A percentile compares a stretch with the other conserved stretches of the same genome.
Conservation (phyloP, 192 early-diverging fungal species). For the Cetraspora pellucida region DNA sequence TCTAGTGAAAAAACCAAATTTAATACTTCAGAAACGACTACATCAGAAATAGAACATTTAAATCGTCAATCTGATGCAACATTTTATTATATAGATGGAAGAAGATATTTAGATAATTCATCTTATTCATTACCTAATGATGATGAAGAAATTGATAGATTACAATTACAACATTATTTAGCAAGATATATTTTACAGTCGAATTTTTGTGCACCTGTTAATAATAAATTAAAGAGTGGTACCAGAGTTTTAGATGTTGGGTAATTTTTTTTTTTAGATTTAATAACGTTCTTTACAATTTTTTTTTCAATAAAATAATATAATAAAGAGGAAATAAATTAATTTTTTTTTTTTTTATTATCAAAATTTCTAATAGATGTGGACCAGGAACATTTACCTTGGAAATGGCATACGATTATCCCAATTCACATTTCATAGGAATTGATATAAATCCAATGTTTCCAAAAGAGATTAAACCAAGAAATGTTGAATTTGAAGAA, state of each 20-base stretch:
- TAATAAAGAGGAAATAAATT: too few species aligned
- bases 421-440: conserved; percentile 33
- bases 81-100: conserved; percentile 12
- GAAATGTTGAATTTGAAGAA: conserved; percentile 38
- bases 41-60: too few species aligned
- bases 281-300: too few species aligned
- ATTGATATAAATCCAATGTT: conserved; percentile 46
- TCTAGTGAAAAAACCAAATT: too few species aligned
- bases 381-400: conserved; percentile 14
- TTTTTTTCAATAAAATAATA: too few species aligned
- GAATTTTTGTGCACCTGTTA: conserved; percentile 23
- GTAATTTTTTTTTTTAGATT: too few species aligned
- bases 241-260: conserved; percentile 24
- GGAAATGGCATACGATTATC: conserved; percentile 44
- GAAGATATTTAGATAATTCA: conserved; percentile 32
- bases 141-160: conserved; percentile 49
- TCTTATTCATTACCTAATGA: conserved; percentile 55
- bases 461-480: conserved; percentile 42
- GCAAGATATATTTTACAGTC: neutral
- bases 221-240: neutral
- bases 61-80: neutral
- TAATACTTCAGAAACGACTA: too few species aligned
- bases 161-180: conserved; percentile 19
- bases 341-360: too few species aligned
- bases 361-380: neutral